Evolutionary conservation across 2,329 filamentous ascomycete species (phyloP), one percentile per base, ranked within the genome.

Genomic region (Ophiocordyceps robertsii): DNA sequence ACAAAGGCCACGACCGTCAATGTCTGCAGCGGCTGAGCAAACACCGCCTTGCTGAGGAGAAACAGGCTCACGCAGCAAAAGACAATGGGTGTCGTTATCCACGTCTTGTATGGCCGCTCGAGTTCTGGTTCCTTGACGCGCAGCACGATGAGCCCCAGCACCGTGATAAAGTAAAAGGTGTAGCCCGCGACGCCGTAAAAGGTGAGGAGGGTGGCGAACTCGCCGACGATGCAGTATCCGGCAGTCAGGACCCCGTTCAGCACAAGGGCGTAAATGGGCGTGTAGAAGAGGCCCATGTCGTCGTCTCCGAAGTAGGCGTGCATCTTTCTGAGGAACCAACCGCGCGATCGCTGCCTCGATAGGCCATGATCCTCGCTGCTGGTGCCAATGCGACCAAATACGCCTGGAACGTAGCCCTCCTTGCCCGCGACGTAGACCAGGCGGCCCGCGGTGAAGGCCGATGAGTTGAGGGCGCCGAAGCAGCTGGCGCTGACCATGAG

Each of bases 31-130:
- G 92, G 92, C 63, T 95, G 82, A 29, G 88, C 84, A 57, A 98
- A 92, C 13, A 96, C 80, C 4, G 89, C 88, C 40, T 92, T 73
- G 56, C 80, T 89, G 36, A 98, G 74, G 49, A 98, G 63, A 58
- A 98, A 98, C 49, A 98, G 62, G 58, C 86, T 94, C 33, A 98
- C 92, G 57, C 92, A 98, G 72, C 92, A 98, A 60, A 98, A 98
- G 44, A 95, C 90, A 50, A 98, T 90, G 11, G 92, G 92, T 3
- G 92, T 98, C 1, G 82, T 83, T 56, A 98, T 95, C 92, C 90
- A 98, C 3, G 89, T 95, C 59, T 80, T 82, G 64, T 98, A 98
- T 1, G 92, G 90, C 24, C 92, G 69, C 60, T 95, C 88, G 38
- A 98, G 72, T 47, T 81, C 71, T 4, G 92, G 92, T 61, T 98